phyloP scores from a whole-genome alignment of 2,329 filamentous ascomycete genomes.

The Exophiala aquamarina region DNA sequence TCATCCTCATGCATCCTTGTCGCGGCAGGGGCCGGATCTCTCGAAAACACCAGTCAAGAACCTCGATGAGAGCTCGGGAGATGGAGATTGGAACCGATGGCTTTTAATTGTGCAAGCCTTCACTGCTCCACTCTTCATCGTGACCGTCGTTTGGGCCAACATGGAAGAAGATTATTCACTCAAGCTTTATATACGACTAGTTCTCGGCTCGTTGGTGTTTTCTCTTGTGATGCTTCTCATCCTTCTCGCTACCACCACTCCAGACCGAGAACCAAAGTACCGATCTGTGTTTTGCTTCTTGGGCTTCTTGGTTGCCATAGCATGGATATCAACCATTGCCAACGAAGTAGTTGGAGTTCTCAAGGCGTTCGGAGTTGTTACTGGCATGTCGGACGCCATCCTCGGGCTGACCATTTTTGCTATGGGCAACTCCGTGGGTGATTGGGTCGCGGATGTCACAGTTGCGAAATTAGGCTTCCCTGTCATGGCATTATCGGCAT shows the following conservation, averaged over 20 bases:
- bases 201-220: constrained; percentile 64
- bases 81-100: constrained; percentile 83
- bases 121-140: constrained; percentile 80
- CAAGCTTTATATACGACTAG: constrained; percentile 55
- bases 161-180: constrained; percentile 49
- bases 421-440: constrained; percentile 90
- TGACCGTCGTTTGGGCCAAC: constrained; percentile 64
- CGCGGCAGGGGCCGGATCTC: constrained; percentile 39
- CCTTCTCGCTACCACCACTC: constrained; percentile 68
- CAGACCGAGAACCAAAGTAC: constrained; percentile 67
- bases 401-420: constrained; percentile 94
- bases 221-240: constrained; percentile 68
- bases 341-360: constrained; percentile 93
- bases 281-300: constrained; percentile 80
- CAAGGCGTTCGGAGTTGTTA: constrained; percentile 87
- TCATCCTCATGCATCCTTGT: constrained; percentile 19
- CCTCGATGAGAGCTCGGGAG: constrained; percentile 35
- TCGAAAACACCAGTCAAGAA: constrained; percentile 35
- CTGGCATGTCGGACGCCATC: constrained; percentile 85
- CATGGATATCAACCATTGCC: constrained; percentile 95
- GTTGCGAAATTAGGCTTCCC: constrained; percentile 91
- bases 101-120: constrained; percentile 82
- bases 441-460: constrained; percentile 91
- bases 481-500: constrained; percentile 92
- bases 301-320: constrained; percentile 86